Conservation (phyloP, 139 green algal species). For the Gonium pectorale region DNA sequence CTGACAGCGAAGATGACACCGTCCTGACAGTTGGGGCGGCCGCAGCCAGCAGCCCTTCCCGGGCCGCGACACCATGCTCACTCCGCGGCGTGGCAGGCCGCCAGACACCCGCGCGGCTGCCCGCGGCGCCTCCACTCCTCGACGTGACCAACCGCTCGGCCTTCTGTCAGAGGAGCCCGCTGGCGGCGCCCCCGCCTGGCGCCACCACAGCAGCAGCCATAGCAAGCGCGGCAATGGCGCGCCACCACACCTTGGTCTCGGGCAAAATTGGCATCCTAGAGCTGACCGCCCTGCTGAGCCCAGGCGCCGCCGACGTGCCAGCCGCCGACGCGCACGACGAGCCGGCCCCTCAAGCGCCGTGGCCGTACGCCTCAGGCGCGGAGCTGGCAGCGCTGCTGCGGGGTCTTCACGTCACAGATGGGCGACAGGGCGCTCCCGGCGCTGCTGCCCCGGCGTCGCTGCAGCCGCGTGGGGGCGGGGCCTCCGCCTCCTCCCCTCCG, state of each 20-base stretch:
- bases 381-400: not conserved
- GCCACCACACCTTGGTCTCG: not conserved
- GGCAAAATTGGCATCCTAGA: constrained; percentile 17
- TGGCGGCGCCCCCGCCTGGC: not conserved
- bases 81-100: not conserved
- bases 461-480: too few relatives aligned
- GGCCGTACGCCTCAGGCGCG: not conserved
- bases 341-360: not conserved
- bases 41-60: not conserved
- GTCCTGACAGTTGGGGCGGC: not conserved
- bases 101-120: not conserved
- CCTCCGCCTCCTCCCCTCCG: too few relatives aligned
- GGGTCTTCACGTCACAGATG: not conserved
- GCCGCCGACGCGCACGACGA: not conserved
- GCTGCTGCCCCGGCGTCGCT: not conserved
- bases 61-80: not conserved
- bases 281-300: not conserved
- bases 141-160: constrained; percentile 20
- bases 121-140: not conserved
- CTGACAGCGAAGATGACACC: constrained; percentile 1
- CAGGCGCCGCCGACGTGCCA: not conserved
- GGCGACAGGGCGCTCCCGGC: not conserved
- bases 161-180: too few relatives aligned
- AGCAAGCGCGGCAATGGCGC: not conserved
- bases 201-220: not conserved